Evolutionary conservation across 371 early-diverging fungal genomes (phyloP).

Genomic region (Basidiobolus meristosporus): DNA sequence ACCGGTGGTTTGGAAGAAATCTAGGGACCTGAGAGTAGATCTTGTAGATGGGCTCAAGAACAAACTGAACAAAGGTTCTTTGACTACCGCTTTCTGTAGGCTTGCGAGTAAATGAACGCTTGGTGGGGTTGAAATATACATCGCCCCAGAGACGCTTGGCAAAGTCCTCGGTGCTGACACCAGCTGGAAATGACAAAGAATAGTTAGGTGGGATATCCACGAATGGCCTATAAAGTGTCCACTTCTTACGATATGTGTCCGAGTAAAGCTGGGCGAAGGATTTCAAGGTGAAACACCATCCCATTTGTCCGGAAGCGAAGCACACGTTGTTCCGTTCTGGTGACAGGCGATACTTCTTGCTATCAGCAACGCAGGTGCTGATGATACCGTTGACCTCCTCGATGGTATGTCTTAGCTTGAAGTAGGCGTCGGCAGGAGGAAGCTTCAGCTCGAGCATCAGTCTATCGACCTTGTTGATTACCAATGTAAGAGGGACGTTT

Average conservation of each 20-base stretch:
- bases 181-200: constrained; percentile 9
- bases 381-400: constrained; percentile 72
- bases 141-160: constrained; percentile 93
- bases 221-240: neutral
- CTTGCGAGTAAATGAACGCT: constrained; percentile 61
- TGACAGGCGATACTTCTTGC: constrained; percentile 39
- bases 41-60: constrained; percentile 92
- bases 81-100: constrained; percentile 26
- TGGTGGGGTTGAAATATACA: constrained; percentile 67
- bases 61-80: constrained; percentile 92
- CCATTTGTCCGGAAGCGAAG: constrained; percentile 79
- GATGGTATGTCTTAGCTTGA: constrained; percentile 82
- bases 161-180: constrained; percentile 61
- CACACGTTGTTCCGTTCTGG: constrained; percentile 94
- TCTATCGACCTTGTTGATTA: constrained; percentile 93
- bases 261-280: constrained; percentile 87
- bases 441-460: constrained; percentile 87
- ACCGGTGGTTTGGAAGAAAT: neutral
- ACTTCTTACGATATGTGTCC: constrained; percentile 35
- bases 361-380: constrained; percentile 1
- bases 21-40: constrained; percentile 55
- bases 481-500: constrained; percentile 58
- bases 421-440: constrained; percentile 92
- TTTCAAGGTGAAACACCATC: constrained; percentile 87
- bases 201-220: neutral